Conservation (phyloP, 2,329 filamentous ascomycete genomes). For the Aureobasidium mangrovei region DNA sequence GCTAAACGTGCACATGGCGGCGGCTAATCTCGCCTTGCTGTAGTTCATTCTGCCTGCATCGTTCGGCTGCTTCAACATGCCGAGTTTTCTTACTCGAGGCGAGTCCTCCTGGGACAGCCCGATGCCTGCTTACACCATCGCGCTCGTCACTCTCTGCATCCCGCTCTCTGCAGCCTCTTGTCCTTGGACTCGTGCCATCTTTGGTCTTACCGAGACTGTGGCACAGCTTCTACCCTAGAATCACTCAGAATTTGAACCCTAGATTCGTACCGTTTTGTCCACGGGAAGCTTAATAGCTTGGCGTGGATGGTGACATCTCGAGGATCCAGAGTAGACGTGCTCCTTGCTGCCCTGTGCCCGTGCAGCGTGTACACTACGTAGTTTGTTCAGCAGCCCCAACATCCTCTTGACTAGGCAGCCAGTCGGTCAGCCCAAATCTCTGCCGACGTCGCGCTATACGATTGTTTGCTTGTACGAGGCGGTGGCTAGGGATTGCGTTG, state of each 20-base stretch:
- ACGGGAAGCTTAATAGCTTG: background rate
- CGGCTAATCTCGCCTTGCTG: constrained; percentile 14
- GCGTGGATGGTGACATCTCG: constrained; percentile 1
- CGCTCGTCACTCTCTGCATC: background rate
- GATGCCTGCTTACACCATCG: background rate
- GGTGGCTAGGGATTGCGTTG: background rate
- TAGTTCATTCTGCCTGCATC: constrained; percentile 10
- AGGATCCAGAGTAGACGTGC: background rate
- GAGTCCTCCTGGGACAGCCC: background rate
- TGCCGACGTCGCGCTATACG: background rate
- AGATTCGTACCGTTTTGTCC: constrained; percentile 13
- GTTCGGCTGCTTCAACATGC: constrained; percentile 10
- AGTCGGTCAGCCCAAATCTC: background rate
- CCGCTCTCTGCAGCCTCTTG: background rate
- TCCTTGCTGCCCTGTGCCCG: background rate
- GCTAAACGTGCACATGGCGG: constrained; percentile 6
- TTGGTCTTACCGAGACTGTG: constrained; percentile 9
- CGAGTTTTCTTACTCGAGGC: too few species aligned
- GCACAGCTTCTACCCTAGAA: constrained; percentile 15
- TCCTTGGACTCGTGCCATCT: background rate
- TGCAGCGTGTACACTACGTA: constrained; percentile 3
- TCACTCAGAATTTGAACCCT: constrained; percentile 13
- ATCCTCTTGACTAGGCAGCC: background rate
- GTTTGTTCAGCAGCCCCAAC: background rate
- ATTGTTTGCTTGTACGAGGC: background rate